Percentiles rank a stretch among this genome's conserved stretches.
These are phyloP conservation scores for Tuber umbilicatum DNA, from an alignment of 495 filamentous ascomycete species.

Conservation along the genomic window DNA sequence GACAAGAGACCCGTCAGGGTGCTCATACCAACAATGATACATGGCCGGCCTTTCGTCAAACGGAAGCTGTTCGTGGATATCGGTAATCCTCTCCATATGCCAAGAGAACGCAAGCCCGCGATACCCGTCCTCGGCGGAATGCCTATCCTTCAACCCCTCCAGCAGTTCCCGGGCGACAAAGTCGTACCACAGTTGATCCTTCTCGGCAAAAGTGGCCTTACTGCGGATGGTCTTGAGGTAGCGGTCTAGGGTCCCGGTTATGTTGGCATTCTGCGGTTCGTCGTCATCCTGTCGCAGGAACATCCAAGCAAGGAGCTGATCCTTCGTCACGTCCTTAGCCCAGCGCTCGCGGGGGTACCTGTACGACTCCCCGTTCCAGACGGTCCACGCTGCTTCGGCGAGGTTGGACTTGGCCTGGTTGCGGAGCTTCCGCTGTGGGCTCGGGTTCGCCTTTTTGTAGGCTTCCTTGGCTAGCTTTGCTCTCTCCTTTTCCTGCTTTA, in stretches of 20 bases:
- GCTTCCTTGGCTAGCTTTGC: background rate
- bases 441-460: background rate
- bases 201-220: background rate
- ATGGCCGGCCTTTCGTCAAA: background rate
- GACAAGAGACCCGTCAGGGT: background rate
- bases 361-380: background rate
- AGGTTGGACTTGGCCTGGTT: background rate
- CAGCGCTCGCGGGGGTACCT: slow-evolving; percentile 8
- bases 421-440: background rate
- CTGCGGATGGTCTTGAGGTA: background rate
- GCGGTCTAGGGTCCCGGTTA: background rate
- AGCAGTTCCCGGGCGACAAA: background rate
- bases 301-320: background rate
- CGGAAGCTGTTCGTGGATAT: background rate
- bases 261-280: background rate
- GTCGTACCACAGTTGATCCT: background rate
- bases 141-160: background rate
- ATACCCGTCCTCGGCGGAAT: background rate
- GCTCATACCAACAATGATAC: background rate
- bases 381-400: background rate
- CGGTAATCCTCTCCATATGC: background rate
- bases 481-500: background rate
- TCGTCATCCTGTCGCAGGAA: background rate
- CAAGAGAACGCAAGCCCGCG: background rate
- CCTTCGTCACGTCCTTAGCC: slow-evolving; percentile 4